Evolutionary conservation across 1,284 basidiomycete species (phyloP), one percentile per base, ranked within the genome.

Genomic region (Fistulina hepatica): DNA sequence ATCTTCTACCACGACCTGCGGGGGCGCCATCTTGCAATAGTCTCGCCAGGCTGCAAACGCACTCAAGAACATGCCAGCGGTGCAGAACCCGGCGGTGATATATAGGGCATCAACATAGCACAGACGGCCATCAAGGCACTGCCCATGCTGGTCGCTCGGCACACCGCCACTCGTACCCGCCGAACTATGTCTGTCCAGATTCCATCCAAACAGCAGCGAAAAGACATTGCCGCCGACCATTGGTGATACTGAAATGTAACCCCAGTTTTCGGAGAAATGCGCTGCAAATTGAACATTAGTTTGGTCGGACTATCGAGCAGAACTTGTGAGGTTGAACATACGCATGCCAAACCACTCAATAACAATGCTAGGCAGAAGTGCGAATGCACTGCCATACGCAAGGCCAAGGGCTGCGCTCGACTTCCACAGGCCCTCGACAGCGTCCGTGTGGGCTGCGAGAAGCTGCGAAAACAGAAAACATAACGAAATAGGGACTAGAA

Each of bases 341-440:
- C 76, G 55, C 47, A 86, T 60, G 1, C 86, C 85, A 48, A 88
- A 90, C 80, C 79, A 85, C 49, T 90, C 86, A 31, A 89, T 76
- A 20, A 70, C 61, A 25, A 89, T 62, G 25, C 80, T 76, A 2
- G 85, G 82, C 51, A 70, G 67, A 10, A 81, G 59, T n/a, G 82
- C 82, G 49, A 86, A 89, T 46, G 86, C 57, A 19, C 71, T 68
- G 3, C 85, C 85, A 48, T 90, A 90, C 4, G 79, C 68, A 17
- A 85, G 52, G 0, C 84, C 85, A 1, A 86, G 64, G 11, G 82
- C 50, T 2, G 70, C 65, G 36, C 83, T 92, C 2, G 88, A 80
- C 16, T 74, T 65, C 79, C 89, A 91, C 3, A 95, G 62, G 28
- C 69, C 52, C 13, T 64, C 50, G 15, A 89, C 73, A 12, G 71